Conservation (phyloP, 2,329 filamentous ascomycete species). For the Verticillium isaacii region DNA sequence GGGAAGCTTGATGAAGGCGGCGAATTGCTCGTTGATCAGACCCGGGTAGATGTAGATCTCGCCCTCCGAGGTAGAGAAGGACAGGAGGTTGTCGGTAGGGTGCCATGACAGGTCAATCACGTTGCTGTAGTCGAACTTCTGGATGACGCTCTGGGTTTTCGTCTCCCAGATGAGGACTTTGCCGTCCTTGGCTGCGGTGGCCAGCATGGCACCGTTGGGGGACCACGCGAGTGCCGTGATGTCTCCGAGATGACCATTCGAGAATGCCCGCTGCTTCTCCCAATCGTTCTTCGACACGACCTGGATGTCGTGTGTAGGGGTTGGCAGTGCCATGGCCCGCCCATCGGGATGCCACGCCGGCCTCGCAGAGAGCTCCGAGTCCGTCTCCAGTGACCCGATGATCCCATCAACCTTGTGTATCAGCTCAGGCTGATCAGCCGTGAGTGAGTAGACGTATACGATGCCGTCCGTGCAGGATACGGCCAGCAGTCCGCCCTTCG, state of each 20-base stretch:
- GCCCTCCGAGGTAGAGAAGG: conserved; percentile 88
- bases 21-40: conserved; percentile 56
- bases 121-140: conserved; percentile 73
- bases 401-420: conserved; percentile 81
- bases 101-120: conserved; percentile 90
- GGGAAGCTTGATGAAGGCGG: conserved; percentile 49
- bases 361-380: conserved; percentile 69
- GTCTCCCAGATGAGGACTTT: conserved; percentile 84
- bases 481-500: conserved; percentile 67
- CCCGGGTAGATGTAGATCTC: conserved; percentile 87
- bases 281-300: conserved; percentile 86
- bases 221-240: conserved; percentile 91
- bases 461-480: conserved; percentile 86
- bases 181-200: conserved; percentile 61
- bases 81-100: conserved; percentile 79
- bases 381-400: conserved; percentile 72
- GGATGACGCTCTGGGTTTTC: conserved; percentile 76
- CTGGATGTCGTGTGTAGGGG: conserved; percentile 76
- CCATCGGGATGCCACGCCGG: conserved; percentile 93
- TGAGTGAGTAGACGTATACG: conserved; percentile 84
- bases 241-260: conserved; percentile 73
- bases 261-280: conserved; percentile 78
- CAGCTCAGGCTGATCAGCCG: conserved; percentile 72
- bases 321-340: conserved; percentile 81
- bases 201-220: conserved; percentile 85